Percentiles rank a stretch among this genome's conserved stretches.
Conservation (phyloP, 257 asterid species). For the Catharanthus roseus region DNA sequence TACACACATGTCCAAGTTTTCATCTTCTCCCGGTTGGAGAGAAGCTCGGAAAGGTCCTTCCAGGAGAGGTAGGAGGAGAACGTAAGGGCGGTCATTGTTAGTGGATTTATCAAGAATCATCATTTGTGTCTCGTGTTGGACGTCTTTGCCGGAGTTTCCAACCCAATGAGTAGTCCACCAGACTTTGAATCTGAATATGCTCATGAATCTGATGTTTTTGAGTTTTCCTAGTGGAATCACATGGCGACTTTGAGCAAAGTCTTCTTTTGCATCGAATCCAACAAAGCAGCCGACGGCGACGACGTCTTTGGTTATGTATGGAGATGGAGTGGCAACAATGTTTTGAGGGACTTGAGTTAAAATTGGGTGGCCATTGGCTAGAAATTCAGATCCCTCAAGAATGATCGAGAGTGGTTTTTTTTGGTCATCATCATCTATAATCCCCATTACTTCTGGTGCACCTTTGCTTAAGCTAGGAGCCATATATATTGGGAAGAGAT, state of each 20-base stretch:
- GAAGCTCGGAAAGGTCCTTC: slow-evolving; percentile 78
- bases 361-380: slow-evolving; percentile 47
- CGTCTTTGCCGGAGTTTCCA: slow-evolving; percentile 66
- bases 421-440: slow-evolving; percentile 3
- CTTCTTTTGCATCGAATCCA: slow-evolving; percentile 60
- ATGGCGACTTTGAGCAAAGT: slow-evolving; percentile 56
- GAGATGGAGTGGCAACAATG: slow-evolving; percentile 52
- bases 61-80: slow-evolving; percentile 61
- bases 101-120: slow-evolving; percentile 61
- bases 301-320: slow-evolving; percentile 30
- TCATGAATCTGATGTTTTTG: slow-evolving; percentile 61
- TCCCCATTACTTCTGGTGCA: slow-evolving; percentile 25
- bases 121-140: slow-evolving; percentile 78
- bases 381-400: slow-evolving; percentile 51
- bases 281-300: slow-evolving; percentile 75
- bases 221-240: slow-evolving; percentile 77
- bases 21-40: slow-evolving; percentile 63
- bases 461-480: slow-evolving; percentile 59
- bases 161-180: slow-evolving; percentile 99
- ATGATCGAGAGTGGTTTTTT: slow-evolving; percentile 34
- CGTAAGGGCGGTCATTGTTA: slow-evolving; percentile 43
- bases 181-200: slow-evolving; percentile 89
- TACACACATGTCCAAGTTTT: slow-evolving; percentile 53
- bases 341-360: slow-evolving; percentile 66
- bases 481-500: no score